Evolutionary conservation across 139 green algal genomes (phyloP), one percentile per base, ranked within the genome.

Genomic region (Micromonas pusilla): DNA sequence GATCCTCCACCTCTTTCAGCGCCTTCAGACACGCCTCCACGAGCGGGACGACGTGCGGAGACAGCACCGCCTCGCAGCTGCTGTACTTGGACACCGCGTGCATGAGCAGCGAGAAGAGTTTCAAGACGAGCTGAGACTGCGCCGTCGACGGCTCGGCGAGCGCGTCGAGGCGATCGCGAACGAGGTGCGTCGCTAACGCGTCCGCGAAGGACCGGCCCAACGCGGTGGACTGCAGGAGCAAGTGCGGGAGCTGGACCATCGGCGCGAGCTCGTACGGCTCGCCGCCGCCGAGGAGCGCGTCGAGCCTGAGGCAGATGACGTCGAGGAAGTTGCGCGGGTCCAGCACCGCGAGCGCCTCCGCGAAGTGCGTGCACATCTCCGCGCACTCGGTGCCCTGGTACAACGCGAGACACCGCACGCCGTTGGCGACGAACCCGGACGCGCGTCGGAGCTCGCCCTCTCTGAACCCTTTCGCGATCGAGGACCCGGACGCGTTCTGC

Each of bases 241-340:
- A 39, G 62, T 76, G 68, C 54, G 81, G 28, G 53, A 52, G 52
- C 30, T 72, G 57, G 1, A 72, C 57, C 72, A 79, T 72, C 25
- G 72, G 26, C 57, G 60, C 25, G n/a, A 70, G 13, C 45, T 72
- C 60, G 45, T 63, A 30, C 28, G 63, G 63, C 63, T 70, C 30
- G 39, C 39, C 62, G 2, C 72, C 60, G 23, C 25, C 30, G 68
- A 75, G 53, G 68, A 75, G 33, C 31, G 52, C 25, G 70, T 70
- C 73, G 6, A 79, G 39, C 2, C 31, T 38, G 25, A 79, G 76
- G 9, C 78, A 80, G 66, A 97, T 88, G 0, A 97, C 85, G 78
- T 98, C 94, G 31, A 91, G 84, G 76, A 96, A 91, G 80, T 97
- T 93, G 0, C 87, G 79, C 0, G 85, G 73, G 63, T 97, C 90